Evolutionary conservation across 176 grass and related monocot genomes (phyloP).

Genomic region (Neostapfia colusana): DNA sequence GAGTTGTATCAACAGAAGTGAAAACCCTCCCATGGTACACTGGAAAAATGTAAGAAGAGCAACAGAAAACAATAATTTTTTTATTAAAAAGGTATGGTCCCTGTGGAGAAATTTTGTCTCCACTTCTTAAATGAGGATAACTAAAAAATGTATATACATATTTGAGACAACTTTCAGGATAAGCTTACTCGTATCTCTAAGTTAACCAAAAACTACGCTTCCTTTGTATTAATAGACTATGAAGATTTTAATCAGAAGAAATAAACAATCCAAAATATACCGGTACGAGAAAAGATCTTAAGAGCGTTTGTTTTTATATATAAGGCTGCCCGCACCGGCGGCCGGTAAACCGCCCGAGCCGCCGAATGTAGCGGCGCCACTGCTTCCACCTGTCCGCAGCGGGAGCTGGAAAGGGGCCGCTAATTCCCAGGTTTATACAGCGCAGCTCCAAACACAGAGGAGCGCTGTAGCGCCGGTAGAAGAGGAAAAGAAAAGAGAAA

Average conservation of each 20-base stretch:
- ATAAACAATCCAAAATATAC: not conserved
- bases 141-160: not conserved
- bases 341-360: too few relatives aligned
- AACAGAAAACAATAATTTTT: conserved; percentile 20
- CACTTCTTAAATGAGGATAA: not conserved
- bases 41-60: conserved; percentile 23
- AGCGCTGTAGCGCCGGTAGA: too few relatives aligned
- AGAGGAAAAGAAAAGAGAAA: too few relatives aligned
- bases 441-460: too few relatives aligned
- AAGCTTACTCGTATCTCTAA: not conserved
- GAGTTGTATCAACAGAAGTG: not conserved
- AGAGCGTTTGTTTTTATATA: too few relatives aligned
- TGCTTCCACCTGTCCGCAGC: too few relatives aligned
- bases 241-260: not conserved
- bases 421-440: too few relatives aligned
- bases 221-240: not conserved
- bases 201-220: not conserved
- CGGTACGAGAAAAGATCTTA: conserved; percentile 22
- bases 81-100: conserved; percentile 1
- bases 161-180: not conserved
- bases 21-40: conserved; percentile 15
- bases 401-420: too few relatives aligned
- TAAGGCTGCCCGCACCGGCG: too few relatives aligned
- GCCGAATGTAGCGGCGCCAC: too few relatives aligned
- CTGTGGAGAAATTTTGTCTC: not conserved